Conservation (phyloP, 768 basidiomycete genomes). For the Mrakia blollopis region DNA sequence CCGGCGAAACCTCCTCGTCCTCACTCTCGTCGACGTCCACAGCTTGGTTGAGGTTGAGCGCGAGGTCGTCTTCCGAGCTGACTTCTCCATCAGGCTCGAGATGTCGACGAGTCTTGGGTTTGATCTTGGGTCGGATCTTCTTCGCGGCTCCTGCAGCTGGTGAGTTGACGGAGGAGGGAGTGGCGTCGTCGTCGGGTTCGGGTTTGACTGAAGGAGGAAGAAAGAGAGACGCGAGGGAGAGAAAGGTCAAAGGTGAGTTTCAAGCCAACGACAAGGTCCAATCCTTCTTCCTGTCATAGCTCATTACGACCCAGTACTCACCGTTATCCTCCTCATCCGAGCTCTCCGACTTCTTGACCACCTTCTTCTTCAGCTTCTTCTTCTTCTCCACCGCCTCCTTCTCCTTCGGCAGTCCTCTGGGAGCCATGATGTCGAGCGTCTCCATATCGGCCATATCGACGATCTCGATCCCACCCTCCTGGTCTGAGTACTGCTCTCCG, state of each 20-base stretch:
- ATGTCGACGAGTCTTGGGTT: conserved; percentile 1
- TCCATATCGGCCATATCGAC: conserved; percentile 32
- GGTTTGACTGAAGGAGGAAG: conserved; percentile 18
- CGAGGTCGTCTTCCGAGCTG: conserved; percentile 5
- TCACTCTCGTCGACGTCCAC: conserved; percentile 26
- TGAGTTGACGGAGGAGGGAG: conserved; percentile 13
- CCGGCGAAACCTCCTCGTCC: conserved; percentile 19
- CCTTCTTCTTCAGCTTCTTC: conserved; percentile 15
- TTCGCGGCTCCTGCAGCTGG: background rate
- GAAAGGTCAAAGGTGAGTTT: background rate
- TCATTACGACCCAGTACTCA: background rate
- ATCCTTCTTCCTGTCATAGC: background rate
- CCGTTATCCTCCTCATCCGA: conserved; percentile 9
- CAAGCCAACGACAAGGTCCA: background rate
- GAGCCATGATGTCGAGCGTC: conserved; percentile 31
- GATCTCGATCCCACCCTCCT: conserved; percentile 30
- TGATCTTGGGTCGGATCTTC: conserved; percentile 2
- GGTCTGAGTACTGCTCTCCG: conserved; percentile 32
- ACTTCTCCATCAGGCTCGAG: background rate
- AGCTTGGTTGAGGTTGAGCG: conserved; percentile 23
- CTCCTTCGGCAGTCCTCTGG: conserved; percentile 22
- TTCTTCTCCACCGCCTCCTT: conserved; percentile 19
- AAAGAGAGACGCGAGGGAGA: background rate
- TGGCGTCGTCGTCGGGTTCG: conserved; percentile 17
- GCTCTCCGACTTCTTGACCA: conserved; percentile 1